Evolutionary conservation across 352 stramenopile species (phyloP), one percentile per base, ranked within the genome.

Genomic region (Phytophthora pistaciae): DNA sequence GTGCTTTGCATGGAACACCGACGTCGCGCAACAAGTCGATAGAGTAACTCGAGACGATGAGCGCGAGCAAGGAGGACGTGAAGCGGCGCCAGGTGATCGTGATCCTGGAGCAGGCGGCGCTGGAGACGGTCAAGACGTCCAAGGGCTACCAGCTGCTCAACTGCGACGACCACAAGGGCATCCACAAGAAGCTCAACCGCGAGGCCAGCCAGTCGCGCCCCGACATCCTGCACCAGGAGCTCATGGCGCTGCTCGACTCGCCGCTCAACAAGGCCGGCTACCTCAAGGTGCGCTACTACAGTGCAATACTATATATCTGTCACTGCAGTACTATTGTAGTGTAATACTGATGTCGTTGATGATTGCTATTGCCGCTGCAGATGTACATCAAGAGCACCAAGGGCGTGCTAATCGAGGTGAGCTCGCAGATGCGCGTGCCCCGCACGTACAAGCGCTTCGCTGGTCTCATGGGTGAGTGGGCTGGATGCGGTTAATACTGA

Each of bases 51-150:
- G 3, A 29, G 25, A 29, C 25, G 25, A 72, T 84, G 79, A 89
- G 79, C 55, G 74, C 64, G 21, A 82, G 46, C 52, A 91, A 91
- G 52, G 85, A 92, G 25, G 88, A 95, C 65, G 81, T 90, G 61
- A 91, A 95, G 70, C 82, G 88, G 63, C 88, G 88, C 16, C 90
- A 98, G 70, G 89, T 99, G 67, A 98, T 99, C 64, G 87, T 99
- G 44, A 92, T 99, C 61, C 86, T 99, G 54, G 98, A 99, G 82
- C 93, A 99, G 79, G 98, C 98, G 42, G 95, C 91, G 55, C 88
- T 99, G 40, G 98, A 99, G 90, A 99, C 98, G 29, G 97, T 99
- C 36, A 99, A 99, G 89, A 99, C 98, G 46, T 98, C 96, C 59
- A 99, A 98, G 70, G 94, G 98, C 55, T 99, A 99, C 77, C 97